Evolutionary conservation across 495 filamentous ascomycete species (phyloP), one percentile per base, ranked within the genome.

Genomic region (Bryoglossum gracile): DNA sequence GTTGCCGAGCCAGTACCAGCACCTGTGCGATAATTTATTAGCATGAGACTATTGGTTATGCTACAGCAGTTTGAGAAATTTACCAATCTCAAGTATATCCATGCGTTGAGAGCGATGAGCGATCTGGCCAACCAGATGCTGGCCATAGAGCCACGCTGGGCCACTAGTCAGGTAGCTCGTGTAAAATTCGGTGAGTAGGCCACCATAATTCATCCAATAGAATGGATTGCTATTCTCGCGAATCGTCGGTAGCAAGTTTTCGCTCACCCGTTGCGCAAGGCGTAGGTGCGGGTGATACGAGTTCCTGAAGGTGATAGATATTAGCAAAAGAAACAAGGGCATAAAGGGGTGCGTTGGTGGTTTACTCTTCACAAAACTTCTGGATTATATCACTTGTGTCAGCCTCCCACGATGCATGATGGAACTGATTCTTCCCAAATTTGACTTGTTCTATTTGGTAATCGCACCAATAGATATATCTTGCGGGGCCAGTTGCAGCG

Each of bases 51-150:
- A 5, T 14, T 36, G 33, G 5, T n/a, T n/a, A n/a, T n/a, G n/a
- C n/a, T n/a, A n/a, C n/a, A n/a, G 33, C n/a, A 3, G 33, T 3
- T 4, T 35, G 3, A 35, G n/a, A n/a, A 13, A 3, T n/a, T n/a
- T 35, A 40, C 37, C 63, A 42, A 50, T 28, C 23, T 50, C 48
- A 14, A 50, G 26, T 3, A 52, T 24, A 11, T 68, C 64, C 53
- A 76, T 60, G 14, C 61, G 51, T 0, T 69, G 70, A 24, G 68
- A 66, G 8, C 69, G 62, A 32, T 72, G 67, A 2, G 51, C 61
- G 10, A 79, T 62, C 35, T 70, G 67, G 16, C 32, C 48, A 18
- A 63, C 56, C 11, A 63, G 22, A 2, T n/a, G 5, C 13, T 36
- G 33, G 8, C 5, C 6, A 17, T 36, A 36, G 33, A 14, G 18